These are phyloP conservation scores for Cryphonectria parasitica DNA, from an alignment of 2,329 filamentous ascomycete species.

Conservation along the genomic window DNA sequence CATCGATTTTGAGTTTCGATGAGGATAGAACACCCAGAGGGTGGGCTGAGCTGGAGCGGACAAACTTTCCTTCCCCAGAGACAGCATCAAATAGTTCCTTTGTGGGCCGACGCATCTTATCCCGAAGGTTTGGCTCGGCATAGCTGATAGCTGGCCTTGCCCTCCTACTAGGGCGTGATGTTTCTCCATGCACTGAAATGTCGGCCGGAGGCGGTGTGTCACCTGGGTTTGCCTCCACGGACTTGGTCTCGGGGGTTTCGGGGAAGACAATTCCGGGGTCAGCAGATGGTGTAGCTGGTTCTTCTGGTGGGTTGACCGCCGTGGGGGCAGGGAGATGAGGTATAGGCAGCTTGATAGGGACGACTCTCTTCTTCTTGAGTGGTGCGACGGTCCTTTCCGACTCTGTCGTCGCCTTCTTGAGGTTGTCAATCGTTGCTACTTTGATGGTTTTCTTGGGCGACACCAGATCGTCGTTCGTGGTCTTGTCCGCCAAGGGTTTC, in stretches of 20 bases:
- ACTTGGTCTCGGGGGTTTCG: slow-evolving; percentile 52
- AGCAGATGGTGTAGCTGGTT: slow-evolving; percentile 41
- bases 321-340: slow-evolving; percentile 30
- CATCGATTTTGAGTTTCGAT: slow-evolving; percentile 43
- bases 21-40: slow-evolving; percentile 35
- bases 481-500: slow-evolving; percentile 60
- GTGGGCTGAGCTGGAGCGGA: slow-evolving; percentile 35
- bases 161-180: slow-evolving; percentile 67
- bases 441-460: slow-evolving; percentile 60
- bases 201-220: slow-evolving; percentile 66
- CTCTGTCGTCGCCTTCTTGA: slow-evolving; percentile 34
- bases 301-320: slow-evolving; percentile 32
- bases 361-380: slow-evolving; percentile 32
- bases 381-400: slow-evolving; percentile 31
- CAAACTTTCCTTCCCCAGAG: slow-evolving; percentile 62
- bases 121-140: slow-evolving; percentile 77
- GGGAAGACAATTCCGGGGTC: slow-evolving; percentile 50
- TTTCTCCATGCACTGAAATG: slow-evolving; percentile 59
- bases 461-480: slow-evolving; percentile 60
- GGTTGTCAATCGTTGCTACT: slow-evolving; percentile 35
- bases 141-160: slow-evolving; percentile 74
- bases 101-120: slow-evolving; percentile 82
- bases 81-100: slow-evolving; percentile 79
- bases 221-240: slow-evolving; percentile 40
- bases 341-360: slow-evolving; percentile 38